Evolutionary conservation across 78 protist species (phyloP), one percentile per base, ranked within the genome.

Genomic region (Capsaspora owczarzaki): DNA sequence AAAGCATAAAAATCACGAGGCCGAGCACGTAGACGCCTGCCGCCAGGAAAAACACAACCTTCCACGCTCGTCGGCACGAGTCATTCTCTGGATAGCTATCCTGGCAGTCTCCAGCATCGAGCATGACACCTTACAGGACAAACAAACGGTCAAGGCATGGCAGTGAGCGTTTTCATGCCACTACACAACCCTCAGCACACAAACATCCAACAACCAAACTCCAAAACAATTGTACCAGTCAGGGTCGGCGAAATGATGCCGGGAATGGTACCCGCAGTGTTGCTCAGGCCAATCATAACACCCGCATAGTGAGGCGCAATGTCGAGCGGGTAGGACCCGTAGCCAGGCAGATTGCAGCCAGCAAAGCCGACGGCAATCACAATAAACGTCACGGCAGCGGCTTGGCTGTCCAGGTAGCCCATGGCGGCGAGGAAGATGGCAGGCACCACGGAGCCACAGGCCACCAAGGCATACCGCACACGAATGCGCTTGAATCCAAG

Each of bases 291-390:
- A 2, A 70, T 49, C 33, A 61, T 31, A 25, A 69, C 51, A 47
- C 81, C 78, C n/a, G 86, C 79, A 41, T 44, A 74, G 29, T 76
- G 31, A 14, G 86, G 86, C n/a, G 86, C 86, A 37, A 82, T 56
- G 47, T 82, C 80, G n/a, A 74, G 66, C 14, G 27, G n/a, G 71
- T 74, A 74, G 47, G 23, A 10, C 38, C 12, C 31, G 40, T 74
- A 31, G 33, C 86, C 86, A 2, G 84, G 8, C 22, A 69, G 33
- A 56, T 56, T 56, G 66, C 4, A 56, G 33, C 66, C 66, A 2
- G 66, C 66, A 10, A 56, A 2, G 12, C 66, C 66, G 33, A 56
- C 66, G 4, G 66, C 20, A 25, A 56, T 12, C 4, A 56, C 66
- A 12, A 56, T 56, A 29, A 56, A 29, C 33, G 14, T 29, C 10